Percentiles rank a stretch among this genome's conserved stretches.
Evolutionary conservation across 2,329 filamentous ascomycete species (phyloP).

Genomic region (Alternaria sp.): DNA sequence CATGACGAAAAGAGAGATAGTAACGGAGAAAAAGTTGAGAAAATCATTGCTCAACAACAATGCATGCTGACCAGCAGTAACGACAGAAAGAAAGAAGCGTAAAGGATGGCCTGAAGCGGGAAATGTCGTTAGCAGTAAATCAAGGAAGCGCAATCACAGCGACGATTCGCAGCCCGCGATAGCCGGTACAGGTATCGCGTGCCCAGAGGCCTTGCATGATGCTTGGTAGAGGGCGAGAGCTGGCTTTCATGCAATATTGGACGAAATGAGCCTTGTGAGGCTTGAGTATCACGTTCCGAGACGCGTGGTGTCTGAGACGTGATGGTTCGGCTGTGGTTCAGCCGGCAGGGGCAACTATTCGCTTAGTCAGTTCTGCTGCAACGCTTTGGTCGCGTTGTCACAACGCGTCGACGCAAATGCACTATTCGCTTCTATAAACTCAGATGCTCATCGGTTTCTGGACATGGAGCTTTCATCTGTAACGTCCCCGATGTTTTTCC

Average conservation of each 20-base stretch:
- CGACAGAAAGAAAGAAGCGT: constrained; percentile 12
- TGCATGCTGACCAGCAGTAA: constrained; percentile 35
- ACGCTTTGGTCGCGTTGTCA: not conserved
- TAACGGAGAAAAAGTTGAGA: constrained; percentile 20
- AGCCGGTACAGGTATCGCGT: constrained; percentile 4
- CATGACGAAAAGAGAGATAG: constrained; percentile 26
- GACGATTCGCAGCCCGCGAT: constrained; percentile 6
- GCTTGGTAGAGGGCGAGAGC: constrained; percentile 7
- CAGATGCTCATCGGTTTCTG: not conserved
- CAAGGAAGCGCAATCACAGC: constrained; percentile 5
- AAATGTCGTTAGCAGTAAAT: constrained; percentile 6
- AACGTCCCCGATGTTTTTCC: not conserved
- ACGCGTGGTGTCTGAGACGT: constrained; percentile 27
- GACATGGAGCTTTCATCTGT: not conserved
- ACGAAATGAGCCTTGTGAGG: constrained; percentile 1
- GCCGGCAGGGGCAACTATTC: not conserved
- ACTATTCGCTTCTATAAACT: not conserved
- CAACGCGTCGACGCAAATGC: not conserved
- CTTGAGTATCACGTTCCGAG: constrained; percentile 17
- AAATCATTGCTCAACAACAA: constrained; percentile 44
- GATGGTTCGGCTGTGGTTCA: constrained; percentile 16
- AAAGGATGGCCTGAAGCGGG: not conserved
- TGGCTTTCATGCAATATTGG: constrained; percentile 5
- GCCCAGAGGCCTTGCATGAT: constrained; percentile 13
- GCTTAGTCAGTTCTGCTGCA: not conserved